Conservation (phyloP, 2,329 filamentous ascomycete species). For the Keithomyces neogunnii region DNA sequence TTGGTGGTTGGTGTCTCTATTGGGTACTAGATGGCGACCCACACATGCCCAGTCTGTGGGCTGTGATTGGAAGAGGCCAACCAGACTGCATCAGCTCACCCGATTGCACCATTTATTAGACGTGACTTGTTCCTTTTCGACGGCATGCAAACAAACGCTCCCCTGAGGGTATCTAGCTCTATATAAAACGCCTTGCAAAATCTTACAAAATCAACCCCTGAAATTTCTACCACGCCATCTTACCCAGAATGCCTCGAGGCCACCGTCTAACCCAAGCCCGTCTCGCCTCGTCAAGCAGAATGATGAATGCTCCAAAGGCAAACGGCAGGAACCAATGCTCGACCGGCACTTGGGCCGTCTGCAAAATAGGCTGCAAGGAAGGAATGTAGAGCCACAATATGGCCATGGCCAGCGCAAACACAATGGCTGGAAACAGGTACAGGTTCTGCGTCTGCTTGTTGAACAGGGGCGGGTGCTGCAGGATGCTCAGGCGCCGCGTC, state of each 20-base stretch:
- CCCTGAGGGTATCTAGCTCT: neutral
- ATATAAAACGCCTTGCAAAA: neutral
- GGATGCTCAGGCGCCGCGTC: slow-evolving; percentile 56
- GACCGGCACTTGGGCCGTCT: slow-evolving; percentile 54
- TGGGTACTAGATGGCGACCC: too few relatives aligned
- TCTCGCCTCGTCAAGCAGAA: slow-evolving; percentile 58
- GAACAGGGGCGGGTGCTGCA: slow-evolving; percentile 63
- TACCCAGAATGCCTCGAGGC: slow-evolving; percentile 48
- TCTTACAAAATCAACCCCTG: neutral
- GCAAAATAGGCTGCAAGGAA: slow-evolving; percentile 50
- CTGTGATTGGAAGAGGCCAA: neutral
- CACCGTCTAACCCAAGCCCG: slow-evolving; percentile 55
- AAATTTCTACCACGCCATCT: slow-evolving; percentile 43
- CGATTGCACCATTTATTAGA: too few relatives aligned
- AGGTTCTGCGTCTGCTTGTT: slow-evolving; percentile 58
- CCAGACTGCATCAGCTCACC: too few relatives aligned
- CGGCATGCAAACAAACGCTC: neutral
- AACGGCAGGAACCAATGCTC: slow-evolving; percentile 73
- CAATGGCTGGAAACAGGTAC: slow-evolving; percentile 61
- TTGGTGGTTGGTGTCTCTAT: too few relatives aligned
- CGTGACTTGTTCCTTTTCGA: too few relatives aligned
- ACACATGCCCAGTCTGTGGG: too few relatives aligned
- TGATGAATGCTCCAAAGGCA: slow-evolving; percentile 51
- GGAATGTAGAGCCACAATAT: slow-evolving; percentile 65
- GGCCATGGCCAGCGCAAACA: slow-evolving; percentile 60